These are phyloP conservation scores for Trichaptum fuscoviolaceum DNA, from an alignment of 768 basidiomycete species.

Conservation along the genomic window DNA sequence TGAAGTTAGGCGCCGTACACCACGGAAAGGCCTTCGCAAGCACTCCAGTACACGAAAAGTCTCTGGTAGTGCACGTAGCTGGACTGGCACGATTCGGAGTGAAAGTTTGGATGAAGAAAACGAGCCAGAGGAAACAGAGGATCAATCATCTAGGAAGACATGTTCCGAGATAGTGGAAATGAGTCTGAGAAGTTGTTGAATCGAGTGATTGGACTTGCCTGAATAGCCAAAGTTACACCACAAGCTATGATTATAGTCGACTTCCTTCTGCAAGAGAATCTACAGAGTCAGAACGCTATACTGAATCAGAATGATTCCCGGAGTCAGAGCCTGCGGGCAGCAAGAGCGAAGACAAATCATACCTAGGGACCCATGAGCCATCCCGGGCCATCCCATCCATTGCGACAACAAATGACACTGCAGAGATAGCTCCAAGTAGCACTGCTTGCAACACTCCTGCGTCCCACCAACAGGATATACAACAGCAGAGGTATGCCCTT, in stretches of 20 bases:
- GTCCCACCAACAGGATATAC: constrained; percentile 18
- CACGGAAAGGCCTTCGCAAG: constrained; percentile 17
- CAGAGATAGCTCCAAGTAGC: constrained; percentile 37
- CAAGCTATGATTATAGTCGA: background rate
- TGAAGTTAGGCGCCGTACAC: constrained; percentile 50
- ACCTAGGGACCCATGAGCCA: constrained; percentile 3
- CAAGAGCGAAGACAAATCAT: constrained; percentile 16
- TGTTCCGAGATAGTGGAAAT: background rate
- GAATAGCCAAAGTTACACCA: background rate
- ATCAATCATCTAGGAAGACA: background rate
- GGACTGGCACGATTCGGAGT: constrained; percentile 29
- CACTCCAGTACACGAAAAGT: constrained; percentile 33
- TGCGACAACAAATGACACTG: constrained; percentile 37
- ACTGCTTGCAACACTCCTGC: constrained; percentile 41
- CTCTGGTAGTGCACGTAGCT: constrained; percentile 31
- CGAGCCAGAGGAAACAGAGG: constrained; percentile 4
- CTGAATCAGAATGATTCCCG: background rate
- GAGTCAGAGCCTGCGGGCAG: constrained; percentile 14
- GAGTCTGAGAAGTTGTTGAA: background rate
- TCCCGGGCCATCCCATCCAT: constrained; percentile 15
- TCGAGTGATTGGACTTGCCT: background rate
- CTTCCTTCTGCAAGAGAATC: background rate
- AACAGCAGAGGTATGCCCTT: constrained; percentile 12
- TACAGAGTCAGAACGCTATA: background rate
- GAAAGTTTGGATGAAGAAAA: constrained; percentile 56